Conservation (phyloP, 2,329 filamentous ascomycete genomes). For the Neurospora sp. region DNA sequence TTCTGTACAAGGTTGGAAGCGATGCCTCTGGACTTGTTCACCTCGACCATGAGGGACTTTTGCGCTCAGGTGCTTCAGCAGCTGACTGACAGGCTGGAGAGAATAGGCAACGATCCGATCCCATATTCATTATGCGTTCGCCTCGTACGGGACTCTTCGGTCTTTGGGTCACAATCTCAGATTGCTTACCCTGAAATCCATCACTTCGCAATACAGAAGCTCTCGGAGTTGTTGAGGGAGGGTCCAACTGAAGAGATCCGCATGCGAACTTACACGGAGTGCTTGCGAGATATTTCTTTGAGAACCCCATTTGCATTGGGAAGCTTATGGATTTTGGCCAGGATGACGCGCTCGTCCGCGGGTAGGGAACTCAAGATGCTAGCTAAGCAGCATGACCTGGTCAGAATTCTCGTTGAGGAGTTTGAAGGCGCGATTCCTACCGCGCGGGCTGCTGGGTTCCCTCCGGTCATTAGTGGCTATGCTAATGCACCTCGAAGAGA, state of each 20-base stretch:
- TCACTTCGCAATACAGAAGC: conserved; percentile 49
- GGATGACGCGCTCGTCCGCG: conserved; percentile 37
- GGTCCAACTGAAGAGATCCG: conserved; percentile 48
- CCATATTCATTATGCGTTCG: conserved; percentile 50
- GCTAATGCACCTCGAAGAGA: conserved; percentile 46
- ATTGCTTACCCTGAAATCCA: conserved; percentile 55
- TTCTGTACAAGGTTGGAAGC: conserved; percentile 61
- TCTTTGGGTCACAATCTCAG: conserved; percentile 40
- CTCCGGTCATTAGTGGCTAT: conserved; percentile 35
- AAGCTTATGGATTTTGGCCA: conserved; percentile 57
- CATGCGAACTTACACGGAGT: conserved; percentile 53
- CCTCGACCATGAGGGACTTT: conserved; percentile 50
- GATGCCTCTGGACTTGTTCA: conserved; percentile 55
- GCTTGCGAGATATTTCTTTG: conserved; percentile 56
- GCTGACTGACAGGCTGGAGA: conserved; percentile 34
- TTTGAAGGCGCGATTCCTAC: conserved; percentile 44
- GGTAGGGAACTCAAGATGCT: conserved; percentile 46
- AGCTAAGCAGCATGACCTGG: conserved; percentile 50
- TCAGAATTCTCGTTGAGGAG: conserved; percentile 53
- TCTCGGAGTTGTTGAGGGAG: conserved; percentile 48
- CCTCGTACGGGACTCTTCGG: conserved; percentile 62
- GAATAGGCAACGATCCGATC: conserved; percentile 26
- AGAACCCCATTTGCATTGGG: conserved; percentile 58
- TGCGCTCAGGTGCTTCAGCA: conserved; percentile 47
- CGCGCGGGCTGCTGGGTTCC: conserved; percentile 31